These are phyloP conservation scores for Colletotrichum limetticola DNA, from an alignment of 2,329 filamentous ascomycete species.

Conservation along the genomic window DNA sequence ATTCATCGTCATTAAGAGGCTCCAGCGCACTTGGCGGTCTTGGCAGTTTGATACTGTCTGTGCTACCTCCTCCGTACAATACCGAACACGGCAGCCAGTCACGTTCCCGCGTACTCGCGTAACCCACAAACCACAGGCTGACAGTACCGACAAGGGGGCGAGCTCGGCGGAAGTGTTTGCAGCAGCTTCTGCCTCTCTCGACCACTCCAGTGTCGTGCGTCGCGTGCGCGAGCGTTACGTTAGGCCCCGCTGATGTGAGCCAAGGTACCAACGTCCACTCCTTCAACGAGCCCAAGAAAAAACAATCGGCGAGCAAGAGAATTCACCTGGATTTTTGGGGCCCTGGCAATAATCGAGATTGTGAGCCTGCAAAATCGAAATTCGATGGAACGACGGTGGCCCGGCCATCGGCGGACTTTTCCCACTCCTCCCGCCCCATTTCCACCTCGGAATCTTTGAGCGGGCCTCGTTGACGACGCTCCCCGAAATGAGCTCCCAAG, in stretches of 20 bases:
- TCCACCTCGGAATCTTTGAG: constrained; percentile 26
- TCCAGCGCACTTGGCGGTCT: constrained; percentile 29
- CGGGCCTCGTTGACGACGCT: constrained; percentile 21
- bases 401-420: constrained; percentile 13
- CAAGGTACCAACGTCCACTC: constrained; percentile 8
- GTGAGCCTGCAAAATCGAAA: constrained; percentile 12
- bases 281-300: constrained; percentile 4
- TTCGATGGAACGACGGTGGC: constrained; percentile 21
- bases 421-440: constrained; percentile 20
- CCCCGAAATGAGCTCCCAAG: constrained; percentile 27
- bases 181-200: not conserved
- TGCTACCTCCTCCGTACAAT: not conserved
- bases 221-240: constrained; percentile 1
- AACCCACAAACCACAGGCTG: not conserved
- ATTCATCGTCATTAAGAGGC: constrained; percentile 16
- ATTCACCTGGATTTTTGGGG: not conserved
- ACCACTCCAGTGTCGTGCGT: constrained; percentile 16
- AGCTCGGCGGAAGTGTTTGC: constrained; percentile 20
- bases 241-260: constrained; percentile 22
- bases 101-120: constrained; percentile 22
- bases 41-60: constrained; percentile 30
- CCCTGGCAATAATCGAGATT: constrained; percentile 28
- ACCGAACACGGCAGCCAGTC: constrained; percentile 14
- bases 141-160: not conserved
- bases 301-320: not conserved